phyloP scores from a whole-genome alignment of 2,329 filamentous ascomycete species.

The Penicillium oxalicum region DNA sequence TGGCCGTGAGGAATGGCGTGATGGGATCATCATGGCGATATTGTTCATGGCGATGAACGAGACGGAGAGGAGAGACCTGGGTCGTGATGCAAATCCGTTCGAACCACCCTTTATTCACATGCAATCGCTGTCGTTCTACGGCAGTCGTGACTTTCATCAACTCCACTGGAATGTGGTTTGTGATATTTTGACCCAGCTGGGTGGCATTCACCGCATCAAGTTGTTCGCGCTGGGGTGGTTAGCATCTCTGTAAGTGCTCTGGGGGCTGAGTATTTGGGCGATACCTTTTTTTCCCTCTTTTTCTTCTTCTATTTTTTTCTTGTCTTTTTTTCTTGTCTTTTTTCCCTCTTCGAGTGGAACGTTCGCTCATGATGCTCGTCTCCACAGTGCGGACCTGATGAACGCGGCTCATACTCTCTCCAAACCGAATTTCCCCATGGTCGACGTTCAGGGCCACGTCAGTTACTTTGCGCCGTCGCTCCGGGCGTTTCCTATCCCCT shows the following conservation, averaged over 20 bases:
- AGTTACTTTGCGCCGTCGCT: not conserved
- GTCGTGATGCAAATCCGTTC: conserved; percentile 1
- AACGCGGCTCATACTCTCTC: not conserved
- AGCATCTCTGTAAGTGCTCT: not conserved
- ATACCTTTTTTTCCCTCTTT: not conserved
- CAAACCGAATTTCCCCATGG: conserved; percentile 1
- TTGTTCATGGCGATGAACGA: conserved; percentile 3
- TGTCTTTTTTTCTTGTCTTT: not conserved
- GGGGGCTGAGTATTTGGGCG: not conserved
- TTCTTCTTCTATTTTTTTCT: too few species aligned
- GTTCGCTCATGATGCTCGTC: too few species aligned
- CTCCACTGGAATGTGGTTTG: not conserved
- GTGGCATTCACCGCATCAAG: not conserved
- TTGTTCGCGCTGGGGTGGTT: not conserved
- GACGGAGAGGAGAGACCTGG: not conserved
- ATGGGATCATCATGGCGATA: conserved; percentile 1
- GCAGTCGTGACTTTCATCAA: not conserved
- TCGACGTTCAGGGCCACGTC: not conserved
- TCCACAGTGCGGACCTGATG: not conserved
- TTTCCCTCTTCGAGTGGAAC: too few species aligned
- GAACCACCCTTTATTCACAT: not conserved
- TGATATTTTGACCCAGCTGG: not conserved
- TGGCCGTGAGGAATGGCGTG: conserved; percentile 1
- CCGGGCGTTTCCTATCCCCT: not conserved
- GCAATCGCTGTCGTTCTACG: conserved; percentile 1